These are phyloP conservation scores for Calophaca sinica DNA, from an alignment of 306 rosid genomes.

Conservation along the genomic window DNA sequence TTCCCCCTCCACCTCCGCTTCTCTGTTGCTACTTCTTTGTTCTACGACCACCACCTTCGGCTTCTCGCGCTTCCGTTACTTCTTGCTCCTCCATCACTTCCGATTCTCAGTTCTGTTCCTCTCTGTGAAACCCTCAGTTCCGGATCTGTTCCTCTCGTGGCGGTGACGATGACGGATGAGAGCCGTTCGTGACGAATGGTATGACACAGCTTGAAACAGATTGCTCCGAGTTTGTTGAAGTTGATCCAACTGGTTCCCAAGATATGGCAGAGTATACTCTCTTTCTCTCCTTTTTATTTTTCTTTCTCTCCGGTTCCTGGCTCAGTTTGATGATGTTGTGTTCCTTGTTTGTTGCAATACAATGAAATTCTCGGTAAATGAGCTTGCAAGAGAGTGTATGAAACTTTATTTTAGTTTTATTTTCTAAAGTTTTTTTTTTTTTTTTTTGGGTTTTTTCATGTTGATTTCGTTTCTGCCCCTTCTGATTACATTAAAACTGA, in stretches of 20 bases:
- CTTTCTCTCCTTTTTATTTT: slow-evolving; percentile 6
- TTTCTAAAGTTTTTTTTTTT: slow-evolving; percentile 11
- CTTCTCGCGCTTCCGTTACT: too few species aligned
- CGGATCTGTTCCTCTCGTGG: too few species aligned
- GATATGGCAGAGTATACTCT: slow-evolving; percentile 84
- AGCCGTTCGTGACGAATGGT: slow-evolving; percentile 60
- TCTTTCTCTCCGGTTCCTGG: not conserved
- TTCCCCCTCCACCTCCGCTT: too few species aligned
- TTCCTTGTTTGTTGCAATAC: slow-evolving; percentile 63
- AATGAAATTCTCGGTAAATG: slow-evolving; percentile 96
- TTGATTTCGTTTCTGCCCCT: slow-evolving; percentile 24
- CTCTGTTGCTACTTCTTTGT: too few species aligned
- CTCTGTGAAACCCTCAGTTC: too few species aligned
- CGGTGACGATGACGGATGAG: too few species aligned
- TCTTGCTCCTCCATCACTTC: too few species aligned
- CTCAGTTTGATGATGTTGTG: slow-evolving; percentile 39
- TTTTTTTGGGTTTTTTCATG: not conserved
- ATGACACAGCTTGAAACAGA: slow-evolving; percentile 53
- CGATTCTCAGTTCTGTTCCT: too few species aligned
- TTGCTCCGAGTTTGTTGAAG: too few species aligned
- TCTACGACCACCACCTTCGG: too few species aligned
- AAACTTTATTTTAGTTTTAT: slow-evolving; percentile 3
- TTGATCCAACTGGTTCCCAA: too few species aligned
- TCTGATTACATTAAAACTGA: slow-evolving; percentile 44
- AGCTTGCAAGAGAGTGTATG: slow-evolving; percentile 95